These are phyloP conservation scores for Lolium rigidum DNA, from an alignment of 176 grass and related monocot species.

Conservation along the genomic window DNA sequence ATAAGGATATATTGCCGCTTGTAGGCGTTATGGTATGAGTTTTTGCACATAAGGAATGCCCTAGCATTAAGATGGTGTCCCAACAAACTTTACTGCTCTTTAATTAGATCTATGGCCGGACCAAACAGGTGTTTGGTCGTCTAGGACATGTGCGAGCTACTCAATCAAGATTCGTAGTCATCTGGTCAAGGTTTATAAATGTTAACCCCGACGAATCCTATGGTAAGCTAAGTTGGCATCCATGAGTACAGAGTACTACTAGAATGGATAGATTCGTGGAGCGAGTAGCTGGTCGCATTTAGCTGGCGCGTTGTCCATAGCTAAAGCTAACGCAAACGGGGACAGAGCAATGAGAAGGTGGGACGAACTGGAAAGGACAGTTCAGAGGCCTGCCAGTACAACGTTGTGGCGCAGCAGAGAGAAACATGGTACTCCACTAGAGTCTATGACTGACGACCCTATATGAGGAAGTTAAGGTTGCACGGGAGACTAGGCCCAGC, in stretches of 20 bases:
- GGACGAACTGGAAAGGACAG: constrained; percentile 52
- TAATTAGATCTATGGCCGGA: neutral
- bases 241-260: neutral
- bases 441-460: neutral
- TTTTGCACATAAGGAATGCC: no score
- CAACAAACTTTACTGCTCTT: neutral
- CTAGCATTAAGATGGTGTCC: neutral
- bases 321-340: neutral
- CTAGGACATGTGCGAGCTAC: neutral
- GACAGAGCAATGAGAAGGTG: constrained; percentile 34
- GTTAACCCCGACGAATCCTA: neutral
- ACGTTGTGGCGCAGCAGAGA: constrained; percentile 13
- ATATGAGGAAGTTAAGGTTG: constrained; percentile 59
- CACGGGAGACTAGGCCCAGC: constrained; percentile 33
- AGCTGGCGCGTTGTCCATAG: neutral
- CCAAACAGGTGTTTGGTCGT: neutral
- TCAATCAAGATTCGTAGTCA: neutral
- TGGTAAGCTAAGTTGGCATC: neutral
- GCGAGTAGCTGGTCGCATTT: neutral
- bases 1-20: no score
- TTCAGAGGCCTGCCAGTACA: constrained; percentile 42
- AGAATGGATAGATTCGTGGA: neutral
- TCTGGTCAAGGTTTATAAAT: neutral
- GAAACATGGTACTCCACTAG: neutral
- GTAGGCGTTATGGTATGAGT: no score